These are phyloP conservation scores for Camellia lanceoleosa DNA, from an alignment of 148 eudicot genomes.

Conservation along the genomic window DNA sequence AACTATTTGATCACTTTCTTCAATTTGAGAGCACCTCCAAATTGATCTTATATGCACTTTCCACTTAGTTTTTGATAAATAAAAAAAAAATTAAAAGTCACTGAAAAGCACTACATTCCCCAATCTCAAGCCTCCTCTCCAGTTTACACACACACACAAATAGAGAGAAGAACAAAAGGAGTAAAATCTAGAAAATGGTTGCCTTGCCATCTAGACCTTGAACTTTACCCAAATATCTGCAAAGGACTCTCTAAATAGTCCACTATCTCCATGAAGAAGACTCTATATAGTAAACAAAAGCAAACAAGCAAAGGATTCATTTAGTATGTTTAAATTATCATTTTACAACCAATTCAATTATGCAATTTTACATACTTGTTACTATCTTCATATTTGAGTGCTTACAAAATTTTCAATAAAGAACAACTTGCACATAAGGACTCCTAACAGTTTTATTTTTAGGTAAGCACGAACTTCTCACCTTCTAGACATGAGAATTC, in stretches of 20 bases:
- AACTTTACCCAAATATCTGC: background rate
- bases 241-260: background rate
- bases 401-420: no score
- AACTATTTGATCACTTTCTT: background rate
- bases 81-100: background rate
- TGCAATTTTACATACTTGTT: no score
- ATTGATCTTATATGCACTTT: slow-evolving; percentile 3
- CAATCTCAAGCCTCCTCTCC: background rate
- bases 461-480: no score
- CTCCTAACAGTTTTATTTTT: no score
- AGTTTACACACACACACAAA: background rate
- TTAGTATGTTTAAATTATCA: background rate
- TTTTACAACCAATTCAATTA: no score
- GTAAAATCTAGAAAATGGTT: background rate
- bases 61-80: background rate
- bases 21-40: background rate
- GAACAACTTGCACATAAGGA: no score
- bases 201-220: background rate
- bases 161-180: background rate
- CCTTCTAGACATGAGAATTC: no score
- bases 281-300: background rate
- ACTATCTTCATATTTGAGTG: no score
- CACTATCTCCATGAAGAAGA: background rate
- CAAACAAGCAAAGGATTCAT: background rate
- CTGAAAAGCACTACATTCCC: background rate